Evolutionary conservation across 306 rosid genomes (phyloP).

Genomic region (Morella rubra): DNA sequence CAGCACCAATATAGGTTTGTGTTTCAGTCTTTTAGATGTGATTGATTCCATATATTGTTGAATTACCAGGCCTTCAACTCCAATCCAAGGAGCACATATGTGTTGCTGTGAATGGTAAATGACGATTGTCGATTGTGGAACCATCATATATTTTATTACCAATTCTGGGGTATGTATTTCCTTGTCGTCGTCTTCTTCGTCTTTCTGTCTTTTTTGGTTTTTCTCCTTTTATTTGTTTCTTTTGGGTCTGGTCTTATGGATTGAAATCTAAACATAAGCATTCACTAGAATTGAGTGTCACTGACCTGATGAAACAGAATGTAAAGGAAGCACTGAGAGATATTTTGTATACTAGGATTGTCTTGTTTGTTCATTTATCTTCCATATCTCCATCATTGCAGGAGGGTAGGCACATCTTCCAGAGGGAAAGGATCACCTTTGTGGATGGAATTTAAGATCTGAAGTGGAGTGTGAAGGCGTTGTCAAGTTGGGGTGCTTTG

Average conservation of each 20-base stretch:
- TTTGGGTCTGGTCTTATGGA: background rate
- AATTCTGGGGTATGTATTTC: background rate
- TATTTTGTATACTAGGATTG: background rate
- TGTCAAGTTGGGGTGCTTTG: too few relatives aligned
- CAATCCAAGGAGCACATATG: background rate
- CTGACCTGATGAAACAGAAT: too few relatives aligned
- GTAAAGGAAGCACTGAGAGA: background rate
- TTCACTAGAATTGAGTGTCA: background rate
- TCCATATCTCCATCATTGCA: background rate
- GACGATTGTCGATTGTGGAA: background rate
- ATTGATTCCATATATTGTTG: background rate
- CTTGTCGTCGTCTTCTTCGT: background rate
- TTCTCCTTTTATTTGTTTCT: background rate
- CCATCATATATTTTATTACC: background rate
- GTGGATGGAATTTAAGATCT: too few relatives aligned
- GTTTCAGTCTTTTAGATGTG: background rate
- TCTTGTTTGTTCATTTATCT: background rate
- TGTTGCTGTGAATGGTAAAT: background rate
- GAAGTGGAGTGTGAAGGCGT: too few relatives aligned
- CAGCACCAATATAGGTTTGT: background rate
- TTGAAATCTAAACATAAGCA: background rate
- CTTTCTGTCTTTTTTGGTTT: background rate
- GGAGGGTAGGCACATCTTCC: background rate
- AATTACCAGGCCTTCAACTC: background rate
- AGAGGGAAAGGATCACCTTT: background rate